Conservation (phyloP, 495 filamentous ascomycete species). For the Aspergillus olivimuriae region DNA sequence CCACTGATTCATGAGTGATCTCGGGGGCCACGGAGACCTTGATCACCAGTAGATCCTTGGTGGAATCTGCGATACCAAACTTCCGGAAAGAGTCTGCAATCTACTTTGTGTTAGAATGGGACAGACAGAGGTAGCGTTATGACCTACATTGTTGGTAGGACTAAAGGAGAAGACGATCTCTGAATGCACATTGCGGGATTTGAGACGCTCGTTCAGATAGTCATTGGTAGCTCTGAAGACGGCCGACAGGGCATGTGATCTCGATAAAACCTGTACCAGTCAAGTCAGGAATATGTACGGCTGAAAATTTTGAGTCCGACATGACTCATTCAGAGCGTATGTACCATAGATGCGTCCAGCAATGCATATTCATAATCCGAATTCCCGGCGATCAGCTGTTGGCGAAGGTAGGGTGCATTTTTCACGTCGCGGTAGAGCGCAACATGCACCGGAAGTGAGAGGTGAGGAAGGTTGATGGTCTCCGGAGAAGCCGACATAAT, state of each 20-base stretch:
- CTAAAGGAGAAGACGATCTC: conserved; percentile 83
- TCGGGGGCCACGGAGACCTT: conserved; percentile 54
- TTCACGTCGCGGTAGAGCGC: conserved; percentile 67
- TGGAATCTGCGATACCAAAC: conserved; percentile 71
- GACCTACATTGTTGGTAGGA: conserved; percentile 74
- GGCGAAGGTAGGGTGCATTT: conserved; percentile 69
- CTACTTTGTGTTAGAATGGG: conserved; percentile 39
- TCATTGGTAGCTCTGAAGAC: conserved; percentile 72
- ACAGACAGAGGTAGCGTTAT: neutral
- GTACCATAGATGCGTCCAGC: conserved; percentile 71
- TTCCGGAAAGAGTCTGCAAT: conserved; percentile 86
- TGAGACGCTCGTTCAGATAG: conserved; percentile 51
- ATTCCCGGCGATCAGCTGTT: conserved; percentile 77
- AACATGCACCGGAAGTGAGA: conserved; percentile 64
- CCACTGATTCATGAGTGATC: conserved; percentile 48
- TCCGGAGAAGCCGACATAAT: conserved; percentile 30
- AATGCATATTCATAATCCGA: conserved; percentile 86
- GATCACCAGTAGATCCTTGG: conserved; percentile 63
- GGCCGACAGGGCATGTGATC: conserved; percentile 67
- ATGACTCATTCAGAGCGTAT: neutral
- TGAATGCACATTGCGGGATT: conserved; percentile 84
- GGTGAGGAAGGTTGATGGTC: conserved; percentile 61
- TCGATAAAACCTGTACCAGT: conserved; percentile 54
- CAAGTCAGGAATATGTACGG: conserved; percentile 12
- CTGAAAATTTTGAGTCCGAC: no score